Evolutionary conservation across 441 rosid species (phyloP), one percentile per base, ranked within the genome.

Genomic region (Euphorbia corollata): DNA sequence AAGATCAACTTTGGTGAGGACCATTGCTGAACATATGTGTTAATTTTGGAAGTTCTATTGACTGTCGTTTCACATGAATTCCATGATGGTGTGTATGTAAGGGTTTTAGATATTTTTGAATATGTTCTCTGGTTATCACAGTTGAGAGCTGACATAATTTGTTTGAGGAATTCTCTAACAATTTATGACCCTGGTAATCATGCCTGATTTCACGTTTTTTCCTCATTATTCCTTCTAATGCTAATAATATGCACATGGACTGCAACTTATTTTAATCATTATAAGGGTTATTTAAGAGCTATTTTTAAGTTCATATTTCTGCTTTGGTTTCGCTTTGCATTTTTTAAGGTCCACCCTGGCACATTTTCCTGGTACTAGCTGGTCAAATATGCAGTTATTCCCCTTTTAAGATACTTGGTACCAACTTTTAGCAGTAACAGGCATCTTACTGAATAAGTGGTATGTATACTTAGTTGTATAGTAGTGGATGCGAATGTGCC

Each of bases 1-100:
- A 75, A 84, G 75, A 82, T 74, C 88, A 55, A 68, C 71, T 66
- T 68, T 95, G 98, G 98, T 93, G 77, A 88, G 97, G 68, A 55
- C 54, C 61, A 59, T 59, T 63, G 27, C 41, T 39, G 38, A 48
- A 24, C 10, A 47, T 41, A 18, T 11, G 43, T 24, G 12, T 43
- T 56, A 23, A 56, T 22, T 56, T 22, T 18, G 48, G 48, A 2
- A 23, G 48, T 66, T 39, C 22, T 51, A 27, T 56, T 39, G 12
- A 69, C 23, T 43, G 13, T 61, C 4, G 16, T 45, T 19, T 3
- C 30, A 20, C 16, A 30, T n/a, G 7, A 36, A 12, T 50, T 22
- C 47, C 15, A 34, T 48, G 39, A 36, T 34, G 41, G 16, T 11
- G 27, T 67, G 61, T 16, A 59, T 20, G 45, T 54, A 19, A 39